phyloP scores from a whole-genome alignment of 257 asterid genomes.

The Primulina tabacum region DNA sequence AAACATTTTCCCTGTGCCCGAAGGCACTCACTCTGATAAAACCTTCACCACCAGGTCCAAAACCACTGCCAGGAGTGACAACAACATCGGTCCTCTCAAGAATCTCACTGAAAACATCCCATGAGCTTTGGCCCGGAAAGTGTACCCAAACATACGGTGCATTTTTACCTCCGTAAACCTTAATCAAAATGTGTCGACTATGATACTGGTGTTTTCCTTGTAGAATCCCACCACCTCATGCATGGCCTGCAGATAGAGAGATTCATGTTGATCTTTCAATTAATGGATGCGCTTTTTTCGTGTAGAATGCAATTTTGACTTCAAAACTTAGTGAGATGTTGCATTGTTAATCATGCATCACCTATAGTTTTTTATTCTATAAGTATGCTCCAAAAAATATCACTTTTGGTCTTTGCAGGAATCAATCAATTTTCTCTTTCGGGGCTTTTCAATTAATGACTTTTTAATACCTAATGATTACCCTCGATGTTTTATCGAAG shows the following conservation, averaged over 20 bases:
- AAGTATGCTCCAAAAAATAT: slow-evolving; percentile 15
- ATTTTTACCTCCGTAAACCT: slow-evolving; percentile 94
- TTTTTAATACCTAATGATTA: not conserved
- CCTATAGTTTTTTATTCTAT: not conserved
- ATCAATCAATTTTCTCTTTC: not conserved
- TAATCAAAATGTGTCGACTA: slow-evolving; percentile 75
- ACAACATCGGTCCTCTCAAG: slow-evolving; percentile 95
- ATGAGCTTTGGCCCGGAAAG: slow-evolving; percentile 87
- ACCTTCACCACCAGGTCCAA: slow-evolving; percentile 97
- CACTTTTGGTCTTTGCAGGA: not conserved
- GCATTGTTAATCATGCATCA: not conserved
- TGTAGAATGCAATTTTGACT: not conserved
- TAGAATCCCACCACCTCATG: slow-evolving; percentile 81
- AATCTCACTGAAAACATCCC: slow-evolving; percentile 94
- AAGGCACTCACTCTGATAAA: slow-evolving; percentile 89
- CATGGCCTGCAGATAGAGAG: slow-evolving; percentile 77
- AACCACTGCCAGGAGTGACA: slow-evolving; percentile 94
- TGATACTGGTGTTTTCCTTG: slow-evolving; percentile 82
- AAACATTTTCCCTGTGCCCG: slow-evolving; percentile 80
- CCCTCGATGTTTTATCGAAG: too few relatives aligned
- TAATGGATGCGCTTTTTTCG: not conserved
- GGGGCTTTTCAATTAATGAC: not conserved
- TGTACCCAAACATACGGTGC: slow-evolving; percentile 97
- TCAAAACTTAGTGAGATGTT: slow-evolving; percentile 11
- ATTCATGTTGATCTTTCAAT: slow-evolving; percentile 1